These are phyloP conservation scores for Penicillium verrucosum DNA, from an alignment of 2,329 filamentous ascomycete species.

Conservation along the genomic window DNA sequence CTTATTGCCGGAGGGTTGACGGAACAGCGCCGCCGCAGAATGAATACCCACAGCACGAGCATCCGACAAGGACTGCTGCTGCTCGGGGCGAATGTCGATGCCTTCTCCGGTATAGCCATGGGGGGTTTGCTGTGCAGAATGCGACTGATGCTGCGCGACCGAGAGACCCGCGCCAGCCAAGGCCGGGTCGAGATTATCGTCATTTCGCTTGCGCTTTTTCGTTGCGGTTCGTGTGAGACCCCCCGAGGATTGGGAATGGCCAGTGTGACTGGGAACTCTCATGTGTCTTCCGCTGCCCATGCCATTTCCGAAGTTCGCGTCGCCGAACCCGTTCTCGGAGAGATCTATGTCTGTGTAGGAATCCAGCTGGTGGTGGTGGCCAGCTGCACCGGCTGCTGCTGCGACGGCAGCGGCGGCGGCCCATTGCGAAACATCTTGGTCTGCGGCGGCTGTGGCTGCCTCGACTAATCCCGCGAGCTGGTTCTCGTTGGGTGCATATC, in stretches of 20 bases:
- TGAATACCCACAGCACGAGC: conserved; percentile 51
- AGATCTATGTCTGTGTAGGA: conserved; percentile 41
- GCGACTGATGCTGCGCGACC: conserved; percentile 26
- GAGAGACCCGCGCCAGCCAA: conserved; percentile 28
- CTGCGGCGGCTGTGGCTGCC: conserved; percentile 46
- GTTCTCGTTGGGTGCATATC: conserved; percentile 40
- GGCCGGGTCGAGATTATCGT: conserved; percentile 39
- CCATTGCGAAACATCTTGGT: conserved; percentile 41
- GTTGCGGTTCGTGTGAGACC: conserved; percentile 35
- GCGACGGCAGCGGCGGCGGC: conserved; percentile 45
- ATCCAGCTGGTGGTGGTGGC: conserved; percentile 40
- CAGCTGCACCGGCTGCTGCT: conserved; percentile 48
- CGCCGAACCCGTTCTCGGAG: conserved; percentile 40
- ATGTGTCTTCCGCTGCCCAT: conserved; percentile 28
- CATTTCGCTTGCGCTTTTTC: conserved; percentile 42
- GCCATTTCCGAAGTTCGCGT: conserved; percentile 31
- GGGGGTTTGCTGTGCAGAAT: conserved; percentile 23
- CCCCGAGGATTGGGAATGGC: conserved; percentile 30
- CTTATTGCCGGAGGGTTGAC: conserved; percentile 49
- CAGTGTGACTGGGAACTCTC: conserved; percentile 26
- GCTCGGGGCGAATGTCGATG: conserved; percentile 37
- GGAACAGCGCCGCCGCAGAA: conserved; percentile 54
- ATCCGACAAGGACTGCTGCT: conserved; percentile 41
- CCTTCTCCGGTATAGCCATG: conserved; percentile 31
- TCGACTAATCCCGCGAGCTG: conserved; percentile 47